phyloP scores from a whole-genome alignment of 352 stramenopile species.

The Globisporangium acanthophoron region DNA sequence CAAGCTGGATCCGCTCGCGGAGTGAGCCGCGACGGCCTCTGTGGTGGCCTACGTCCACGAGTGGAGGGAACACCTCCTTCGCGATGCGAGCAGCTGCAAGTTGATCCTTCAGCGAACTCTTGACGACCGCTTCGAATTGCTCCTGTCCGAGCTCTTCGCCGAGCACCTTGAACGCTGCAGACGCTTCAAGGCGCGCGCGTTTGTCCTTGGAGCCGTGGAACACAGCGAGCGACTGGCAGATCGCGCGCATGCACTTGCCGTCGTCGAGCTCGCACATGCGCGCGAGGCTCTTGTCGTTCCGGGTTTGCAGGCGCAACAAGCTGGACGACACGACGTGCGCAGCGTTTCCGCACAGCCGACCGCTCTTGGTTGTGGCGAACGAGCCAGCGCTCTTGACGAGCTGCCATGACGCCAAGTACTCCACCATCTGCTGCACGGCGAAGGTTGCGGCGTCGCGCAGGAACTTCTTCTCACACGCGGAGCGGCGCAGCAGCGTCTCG shows the following conservation, averaged over 20 bases:
- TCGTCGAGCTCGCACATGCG: slow-evolving; percentile 1
- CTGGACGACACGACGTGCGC: slow-evolving; percentile 34
- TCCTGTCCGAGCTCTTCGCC: slow-evolving; percentile 28
- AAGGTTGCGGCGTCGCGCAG: slow-evolving; percentile 47
- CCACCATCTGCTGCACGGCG: slow-evolving; percentile 32
- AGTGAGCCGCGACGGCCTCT: slow-evolving; percentile 22
- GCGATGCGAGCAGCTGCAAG: slow-evolving; percentile 27
- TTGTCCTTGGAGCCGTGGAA: slow-evolving; percentile 50
- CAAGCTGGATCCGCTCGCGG: slow-evolving; percentile 26
- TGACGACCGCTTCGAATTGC: slow-evolving; percentile 24
- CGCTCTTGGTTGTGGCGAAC: slow-evolving; percentile 58
- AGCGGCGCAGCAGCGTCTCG: slow-evolving; percentile 54
- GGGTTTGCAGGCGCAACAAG: slow-evolving; percentile 19
- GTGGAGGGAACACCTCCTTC: slow-evolving; percentile 29
- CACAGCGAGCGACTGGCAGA: slow-evolving; percentile 34
- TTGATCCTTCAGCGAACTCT: slow-evolving; percentile 23
- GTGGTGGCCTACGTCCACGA: neutral
- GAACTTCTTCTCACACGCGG: slow-evolving; percentile 69
- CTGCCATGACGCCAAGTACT: slow-evolving; percentile 29
- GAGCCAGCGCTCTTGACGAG: slow-evolving; percentile 31
- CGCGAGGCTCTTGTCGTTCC: slow-evolving; percentile 6
- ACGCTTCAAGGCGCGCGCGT: slow-evolving; percentile 31
- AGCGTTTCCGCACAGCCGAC: slow-evolving; percentile 44
- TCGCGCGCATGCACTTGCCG: slow-evolving; percentile 1
- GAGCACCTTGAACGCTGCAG: slow-evolving; percentile 35